These are phyloP conservation scores for Curvularia sp. DNA, from an alignment of 2,329 filamentous ascomycete species.

Conservation along the genomic window DNA sequence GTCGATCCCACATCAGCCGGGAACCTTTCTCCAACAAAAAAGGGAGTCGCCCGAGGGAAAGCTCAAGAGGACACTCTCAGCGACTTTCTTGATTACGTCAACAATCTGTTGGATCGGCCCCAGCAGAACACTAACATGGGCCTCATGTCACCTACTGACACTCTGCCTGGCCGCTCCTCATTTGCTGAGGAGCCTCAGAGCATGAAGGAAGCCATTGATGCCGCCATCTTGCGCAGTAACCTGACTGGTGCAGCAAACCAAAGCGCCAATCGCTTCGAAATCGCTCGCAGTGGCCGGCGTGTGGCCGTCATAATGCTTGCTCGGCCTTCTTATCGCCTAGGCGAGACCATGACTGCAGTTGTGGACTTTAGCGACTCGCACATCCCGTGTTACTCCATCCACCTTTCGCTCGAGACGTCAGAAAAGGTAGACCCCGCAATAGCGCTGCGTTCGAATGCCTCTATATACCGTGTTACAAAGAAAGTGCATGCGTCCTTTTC, in stretches of 20 bases:
- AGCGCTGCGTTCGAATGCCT: slow-evolving; percentile 83
- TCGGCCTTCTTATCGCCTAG: slow-evolving; percentile 85
- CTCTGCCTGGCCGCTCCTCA: slow-evolving; percentile 57
- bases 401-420: slow-evolving; percentile 82
- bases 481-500: slow-evolving; percentile 79
- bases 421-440: slow-evolving; percentile 83
- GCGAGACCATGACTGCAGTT: slow-evolving; percentile 82
- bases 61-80: slow-evolving; percentile 54
- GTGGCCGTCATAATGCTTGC: slow-evolving; percentile 91
- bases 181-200: slow-evolving; percentile 66
- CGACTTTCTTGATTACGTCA: slow-evolving; percentile 55
- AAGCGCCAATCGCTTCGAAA: slow-evolving; percentile 93
- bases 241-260: slow-evolving; percentile 71
- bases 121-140: slow-evolving; percentile 54
- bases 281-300: slow-evolving; percentile 87
- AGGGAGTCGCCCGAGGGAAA: slow-evolving; percentile 24
- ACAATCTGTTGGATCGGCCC: slow-evolving; percentile 54
- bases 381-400: slow-evolving; percentile 84
- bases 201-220: slow-evolving; percentile 85
- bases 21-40: slow-evolving; percentile 29
- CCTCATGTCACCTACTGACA: slow-evolving; percentile 76
- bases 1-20: slow-evolving; percentile 36
- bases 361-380: slow-evolving; percentile 82
- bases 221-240: slow-evolving; percentile 77
- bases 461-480: slow-evolving; percentile 84